Percentiles rank a stretch among this genome's conserved stretches.
Conservation (phyloP, 306 rosid species). For the Crataegus laevigata region DNA sequence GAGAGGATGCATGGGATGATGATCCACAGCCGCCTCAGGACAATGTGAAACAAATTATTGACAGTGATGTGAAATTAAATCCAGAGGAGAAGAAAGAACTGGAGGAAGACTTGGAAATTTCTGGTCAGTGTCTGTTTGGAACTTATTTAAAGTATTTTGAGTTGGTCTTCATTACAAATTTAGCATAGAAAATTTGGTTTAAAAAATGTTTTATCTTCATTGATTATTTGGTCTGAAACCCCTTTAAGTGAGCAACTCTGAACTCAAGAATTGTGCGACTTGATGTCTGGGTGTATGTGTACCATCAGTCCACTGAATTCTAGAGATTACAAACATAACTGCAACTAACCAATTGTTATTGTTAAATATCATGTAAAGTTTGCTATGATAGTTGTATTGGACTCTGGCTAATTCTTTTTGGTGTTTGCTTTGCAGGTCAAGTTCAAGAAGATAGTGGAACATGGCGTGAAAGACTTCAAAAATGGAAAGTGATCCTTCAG, state of each 20-base stretch:
- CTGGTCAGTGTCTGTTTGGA: constrained; percentile 44
- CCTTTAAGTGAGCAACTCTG: not conserved
- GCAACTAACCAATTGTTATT: constrained; percentile 5
- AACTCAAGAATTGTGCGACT: not conserved
- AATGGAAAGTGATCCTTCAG: constrained; percentile 73
- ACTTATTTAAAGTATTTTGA: not conserved
- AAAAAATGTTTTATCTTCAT: not conserved
- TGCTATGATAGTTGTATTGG: constrained; percentile 2
- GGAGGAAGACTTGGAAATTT: constrained; percentile 55
- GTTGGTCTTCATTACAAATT: constrained; percentile 8
- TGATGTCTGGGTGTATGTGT: not conserved
- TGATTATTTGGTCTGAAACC: not conserved
- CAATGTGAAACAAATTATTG: constrained; percentile 53
- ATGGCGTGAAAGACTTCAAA: constrained; percentile 78
- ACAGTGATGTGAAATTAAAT: constrained; percentile 43
- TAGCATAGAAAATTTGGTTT: not conserved
- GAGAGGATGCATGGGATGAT: constrained; percentile 98
- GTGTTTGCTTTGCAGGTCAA: constrained; percentile 34
- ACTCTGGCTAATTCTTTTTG: constrained; percentile 3
- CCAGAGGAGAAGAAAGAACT: constrained; percentile 56
- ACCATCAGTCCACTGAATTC: not conserved
- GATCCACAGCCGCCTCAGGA: constrained; percentile 51
- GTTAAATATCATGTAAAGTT: constrained; percentile 14
- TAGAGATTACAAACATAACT: not conserved
- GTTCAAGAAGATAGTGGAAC: constrained; percentile 43